Evolutionary conservation across 805 yeast genomes (phyloP), one percentile per base, ranked within the genome.

Genomic region (Osmozyma mogii): DNA sequence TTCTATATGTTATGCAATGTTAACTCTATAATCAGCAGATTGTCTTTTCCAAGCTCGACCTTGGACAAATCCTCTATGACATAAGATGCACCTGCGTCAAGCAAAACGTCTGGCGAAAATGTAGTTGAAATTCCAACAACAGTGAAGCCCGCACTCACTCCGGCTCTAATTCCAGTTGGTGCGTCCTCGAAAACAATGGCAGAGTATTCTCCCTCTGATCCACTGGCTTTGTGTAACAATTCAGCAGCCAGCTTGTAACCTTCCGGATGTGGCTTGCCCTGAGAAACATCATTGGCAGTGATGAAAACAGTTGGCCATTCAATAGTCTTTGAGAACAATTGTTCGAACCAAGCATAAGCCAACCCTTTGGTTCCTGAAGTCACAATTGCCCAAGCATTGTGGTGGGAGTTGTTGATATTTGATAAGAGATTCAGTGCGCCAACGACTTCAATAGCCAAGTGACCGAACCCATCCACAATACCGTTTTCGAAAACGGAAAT

Each of bases 161-260:
- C 50, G n/a, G 44, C 40, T 12, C 24, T 24, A 9, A 45, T 34
- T 6, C 50, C 50, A 2, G 37, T 40, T 3, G 48, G 48, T 3
- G 50, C 47, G 29, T 44, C 50, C 32, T 45, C 50, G 26, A 45
- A 44, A 2, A 45, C 48, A 9, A 44, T 30, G 2, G 46, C 40
- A n/a, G n/a, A n/a, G n/a, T n/a, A n/a, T n/a, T n/a, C n/a, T n/a
- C n/a, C n/a, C n/a, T n/a, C n/a, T n/a, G n/a, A n/a, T n/a, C n/a
- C n/a, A n/a, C n/a, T n/a, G 3, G 15, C 9, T 16, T 15, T 27
- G 4, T 22, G 11, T 16, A 36, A 29, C 17, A 15, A 18, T 11
- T 24, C 26, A 16, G 24, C 31, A 3, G 41, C 47, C 10, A 33
- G 27, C 9, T 27, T 19, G 24, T 45, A 44, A 4, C 50, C 50